Evolutionary conservation across 1,284 basidiomycete genomes (phyloP).

Genomic region (Papiliotrema terrestris): DNA sequence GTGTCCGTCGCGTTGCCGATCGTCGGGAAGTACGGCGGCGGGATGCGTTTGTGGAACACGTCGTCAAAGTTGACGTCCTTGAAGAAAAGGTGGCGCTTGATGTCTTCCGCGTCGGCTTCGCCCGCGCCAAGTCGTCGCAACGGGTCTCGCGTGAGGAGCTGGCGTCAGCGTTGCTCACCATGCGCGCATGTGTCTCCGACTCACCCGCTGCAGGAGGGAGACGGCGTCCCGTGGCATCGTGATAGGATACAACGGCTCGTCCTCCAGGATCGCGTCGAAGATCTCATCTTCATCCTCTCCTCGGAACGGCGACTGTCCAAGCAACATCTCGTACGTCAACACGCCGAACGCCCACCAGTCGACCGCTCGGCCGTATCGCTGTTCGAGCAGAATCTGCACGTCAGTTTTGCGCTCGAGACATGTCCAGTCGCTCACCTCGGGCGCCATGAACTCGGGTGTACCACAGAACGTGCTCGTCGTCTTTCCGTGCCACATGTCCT

Average conservation of each 20-base stretch:
- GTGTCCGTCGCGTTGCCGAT: conserved; percentile 63
- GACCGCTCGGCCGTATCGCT: conserved; percentile 95
- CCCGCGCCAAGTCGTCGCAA: conserved; percentile 86
- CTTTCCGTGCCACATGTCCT: conserved; percentile 95
- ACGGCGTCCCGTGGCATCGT: conserved; percentile 99
- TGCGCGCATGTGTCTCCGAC: conserved; percentile 2
- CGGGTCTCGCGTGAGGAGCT: conserved; percentile 95
- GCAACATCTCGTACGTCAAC: conserved; percentile 96
- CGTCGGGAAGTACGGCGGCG: conserved; percentile 94
- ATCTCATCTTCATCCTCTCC: conserved; percentile 99
- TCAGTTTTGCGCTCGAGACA: background rate
- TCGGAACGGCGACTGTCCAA: conserved; percentile 98
- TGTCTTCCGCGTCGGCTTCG: conserved; percentile 90
- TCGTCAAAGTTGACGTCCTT: conserved; percentile 96
- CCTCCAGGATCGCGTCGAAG: conserved; percentile 97
- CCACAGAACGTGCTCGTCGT: conserved; percentile 99
- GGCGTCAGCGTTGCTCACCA: background rate
- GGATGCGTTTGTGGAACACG: conserved; percentile 91
- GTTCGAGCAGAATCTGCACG: conserved; percentile 86
- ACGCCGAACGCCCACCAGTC: conserved; percentile 99
- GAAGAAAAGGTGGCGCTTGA: conserved; percentile 98
- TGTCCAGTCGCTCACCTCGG: conserved; percentile 64
- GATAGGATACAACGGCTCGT: conserved; percentile 97
- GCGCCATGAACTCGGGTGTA: conserved; percentile 99
- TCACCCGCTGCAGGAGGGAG: conserved; percentile 86